Percentiles rank a stretch among this genome's conserved stretches.
These are phyloP conservation scores for Trichoderma oligosporum DNA, from an alignment of 2,329 filamentous ascomycete genomes.

Conservation along the genomic window DNA sequence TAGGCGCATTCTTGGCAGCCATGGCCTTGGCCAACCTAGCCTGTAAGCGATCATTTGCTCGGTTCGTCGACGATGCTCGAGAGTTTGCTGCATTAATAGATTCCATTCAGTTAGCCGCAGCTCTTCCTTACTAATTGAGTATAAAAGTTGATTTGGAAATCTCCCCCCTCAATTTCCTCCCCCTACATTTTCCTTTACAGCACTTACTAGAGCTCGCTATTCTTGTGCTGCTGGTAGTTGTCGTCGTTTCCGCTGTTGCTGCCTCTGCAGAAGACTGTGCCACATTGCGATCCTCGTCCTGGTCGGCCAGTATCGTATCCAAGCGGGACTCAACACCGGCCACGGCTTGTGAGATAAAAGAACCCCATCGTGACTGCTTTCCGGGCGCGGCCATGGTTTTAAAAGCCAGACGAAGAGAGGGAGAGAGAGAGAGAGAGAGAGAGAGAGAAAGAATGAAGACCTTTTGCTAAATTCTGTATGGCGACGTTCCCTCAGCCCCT, in stretches of 20 bases:
- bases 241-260: not conserved
- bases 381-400: conserved; percentile 46
- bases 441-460: no score
- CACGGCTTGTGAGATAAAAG: conserved; percentile 83
- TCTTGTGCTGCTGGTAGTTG: not conserved
- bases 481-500: conserved; percentile 13
- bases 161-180: not conserved
- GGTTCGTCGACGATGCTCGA: conserved; percentile 59
- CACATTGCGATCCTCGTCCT: conserved; percentile 40
- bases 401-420: not conserved
- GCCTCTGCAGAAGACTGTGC: conserved; percentile 7
- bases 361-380: conserved; percentile 63
- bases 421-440: not conserved
- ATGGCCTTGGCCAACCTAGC: conserved; percentile 86
- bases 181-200: not conserved
- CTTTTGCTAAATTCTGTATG: not conserved
- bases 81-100: conserved; percentile 42
- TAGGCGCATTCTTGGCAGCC: conserved; percentile 57
- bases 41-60: conserved; percentile 67
- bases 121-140: not conserved
- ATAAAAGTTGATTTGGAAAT: not conserved
- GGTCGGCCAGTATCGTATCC: conserved; percentile 85
- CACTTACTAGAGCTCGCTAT: conserved; percentile 20
- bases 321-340: conserved; percentile 90
- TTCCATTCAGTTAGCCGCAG: not conserved